Base-by-base conservation (phyloP, 2,329 filamentous ascomycete species). In the Alternaria brassicicola region DNA sequence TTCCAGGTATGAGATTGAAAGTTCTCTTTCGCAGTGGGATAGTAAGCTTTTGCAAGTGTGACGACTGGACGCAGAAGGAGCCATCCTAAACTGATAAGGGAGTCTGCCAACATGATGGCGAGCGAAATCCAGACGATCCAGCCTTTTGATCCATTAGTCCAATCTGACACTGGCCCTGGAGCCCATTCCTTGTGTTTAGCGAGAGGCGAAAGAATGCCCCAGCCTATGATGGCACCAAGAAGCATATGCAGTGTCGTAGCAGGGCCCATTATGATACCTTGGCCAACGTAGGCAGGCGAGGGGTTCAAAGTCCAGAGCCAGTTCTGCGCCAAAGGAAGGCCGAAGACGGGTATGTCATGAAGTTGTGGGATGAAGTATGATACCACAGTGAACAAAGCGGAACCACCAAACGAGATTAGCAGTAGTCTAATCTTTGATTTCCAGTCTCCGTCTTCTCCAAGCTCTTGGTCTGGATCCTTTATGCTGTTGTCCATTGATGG, bases 51-150 rank as follows among this genome's bases (percentile, higher is more conserved):
- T 2, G 75, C 79, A 64, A 84, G 78, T 12, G 77, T 77, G 19
- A 89, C 74, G 0, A 89, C 62, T 0, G 91, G 89, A 3, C 86
- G 86, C 2, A 90, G 64, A 1, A 90, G 81, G 38, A 97, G 84
- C 82, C 93, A 93, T 1, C 90, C 87, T 9, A 99, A 85, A 69
- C 91, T 97, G 62, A 98, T 86, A 3, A 99, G 84, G 0, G 94
- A 92, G 77, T 99, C 95, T 21, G 92, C 91, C 25, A 99, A 84
- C 95, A 99, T 99, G 65, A 99, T 97, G 3, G 95, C 92, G 28
- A 99, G 81, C 31, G 92, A 97, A 2, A 96, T 84, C 95, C 95
- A 99, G 0, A 99, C 92, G 59, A 99, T 98, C 95, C 95, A 99
- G 36, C 94, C 95, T 79, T 98, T 97, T 75, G 92, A 97, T 9